Percentiles rank a stretch among this genome's conserved stretches.
Conservation (phyloP, 768 basidiomycete genomes). For the Ramaria sp. region DNA sequence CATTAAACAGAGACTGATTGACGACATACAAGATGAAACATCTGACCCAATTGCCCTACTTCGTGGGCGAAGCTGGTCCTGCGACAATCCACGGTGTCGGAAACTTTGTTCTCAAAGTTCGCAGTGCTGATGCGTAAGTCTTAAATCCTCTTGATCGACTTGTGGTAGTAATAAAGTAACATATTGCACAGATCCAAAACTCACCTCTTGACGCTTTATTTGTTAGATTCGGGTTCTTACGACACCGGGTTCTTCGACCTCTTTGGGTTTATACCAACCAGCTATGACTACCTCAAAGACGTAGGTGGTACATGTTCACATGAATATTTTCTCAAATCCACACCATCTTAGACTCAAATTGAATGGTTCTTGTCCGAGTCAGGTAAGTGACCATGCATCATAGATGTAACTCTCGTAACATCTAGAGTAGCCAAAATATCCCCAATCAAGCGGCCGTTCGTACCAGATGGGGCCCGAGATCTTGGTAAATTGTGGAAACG, state of each 20-base stretch:
- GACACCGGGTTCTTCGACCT: constrained; percentile 47
- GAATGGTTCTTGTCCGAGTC: constrained; percentile 88
- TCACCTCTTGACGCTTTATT: constrained; percentile 83
- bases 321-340: neutral
- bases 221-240: constrained; percentile 83
- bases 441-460: constrained; percentile 75
- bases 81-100: constrained; percentile 80
- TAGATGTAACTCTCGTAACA: neutral
- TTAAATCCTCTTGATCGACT: neutral
- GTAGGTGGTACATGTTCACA: constrained; percentile 24
- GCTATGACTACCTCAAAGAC: constrained; percentile 79
- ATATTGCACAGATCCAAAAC: constrained; percentile 54
- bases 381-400: constrained; percentile 22
- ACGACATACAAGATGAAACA: constrained; percentile 24
- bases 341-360: constrained; percentile 52
- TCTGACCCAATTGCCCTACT: constrained; percentile 79
- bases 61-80: constrained; percentile 71
- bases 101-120: constrained; percentile 82
- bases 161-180: neutral
- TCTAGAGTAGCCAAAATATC: constrained; percentile 40
- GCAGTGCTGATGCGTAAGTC: constrained; percentile 74
- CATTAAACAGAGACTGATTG: neutral
- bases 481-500: constrained; percentile 57
- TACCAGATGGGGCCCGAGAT: constrained; percentile 64
- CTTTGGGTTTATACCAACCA: constrained; percentile 56